These are phyloP conservation scores for Linnemannia elongata DNA, from an alignment of 192 early-diverging fungal genomes.

Conservation along the genomic window DNA sequence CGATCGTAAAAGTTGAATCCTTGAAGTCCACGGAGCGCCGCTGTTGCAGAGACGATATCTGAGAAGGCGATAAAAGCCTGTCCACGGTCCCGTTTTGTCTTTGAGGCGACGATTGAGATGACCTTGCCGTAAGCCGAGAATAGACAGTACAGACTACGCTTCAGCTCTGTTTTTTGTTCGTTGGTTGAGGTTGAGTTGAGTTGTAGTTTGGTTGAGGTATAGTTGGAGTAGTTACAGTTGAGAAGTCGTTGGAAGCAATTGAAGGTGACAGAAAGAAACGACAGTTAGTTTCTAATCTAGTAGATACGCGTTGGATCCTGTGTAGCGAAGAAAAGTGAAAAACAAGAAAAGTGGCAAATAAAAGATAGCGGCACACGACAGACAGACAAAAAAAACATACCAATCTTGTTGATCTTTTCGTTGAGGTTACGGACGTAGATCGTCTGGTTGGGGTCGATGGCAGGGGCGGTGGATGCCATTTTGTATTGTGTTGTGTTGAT, in stretches of 20 bases:
- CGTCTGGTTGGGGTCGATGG: slow-evolving; percentile 79
- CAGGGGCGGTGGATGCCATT: slow-evolving; percentile 40
- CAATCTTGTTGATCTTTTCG: slow-evolving; percentile 79
- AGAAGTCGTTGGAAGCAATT: neutral
- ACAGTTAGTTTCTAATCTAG: neutral
- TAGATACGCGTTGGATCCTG: neutral
- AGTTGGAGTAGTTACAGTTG: no score
- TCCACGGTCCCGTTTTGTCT: slow-evolving; percentile 87
- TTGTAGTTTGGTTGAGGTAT: neutral
- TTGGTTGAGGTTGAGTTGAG: neutral
- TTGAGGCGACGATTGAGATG: slow-evolving; percentile 87
- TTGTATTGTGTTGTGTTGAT: neutral
- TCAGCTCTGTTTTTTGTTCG: slow-evolving; percentile 67
- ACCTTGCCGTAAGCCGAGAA: slow-evolving; percentile 92
- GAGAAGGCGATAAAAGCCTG: slow-evolving; percentile 95
- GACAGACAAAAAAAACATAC: slow-evolving; percentile 52
- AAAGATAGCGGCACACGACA: neutral
- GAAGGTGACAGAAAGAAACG: neutral
- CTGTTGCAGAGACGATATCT: slow-evolving; percentile 87
- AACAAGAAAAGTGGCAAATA: neutral
- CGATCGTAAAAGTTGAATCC: slow-evolving; percentile 90
- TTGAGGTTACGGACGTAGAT: slow-evolving; percentile 87
- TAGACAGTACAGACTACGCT: slow-evolving; percentile 79
- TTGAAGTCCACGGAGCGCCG: slow-evolving; percentile 88
- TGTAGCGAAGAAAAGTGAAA: neutral